Evolutionary conservation across 139 green algal species (phyloP).

Genomic region (Astrephomene gubernaculifera): DNA sequence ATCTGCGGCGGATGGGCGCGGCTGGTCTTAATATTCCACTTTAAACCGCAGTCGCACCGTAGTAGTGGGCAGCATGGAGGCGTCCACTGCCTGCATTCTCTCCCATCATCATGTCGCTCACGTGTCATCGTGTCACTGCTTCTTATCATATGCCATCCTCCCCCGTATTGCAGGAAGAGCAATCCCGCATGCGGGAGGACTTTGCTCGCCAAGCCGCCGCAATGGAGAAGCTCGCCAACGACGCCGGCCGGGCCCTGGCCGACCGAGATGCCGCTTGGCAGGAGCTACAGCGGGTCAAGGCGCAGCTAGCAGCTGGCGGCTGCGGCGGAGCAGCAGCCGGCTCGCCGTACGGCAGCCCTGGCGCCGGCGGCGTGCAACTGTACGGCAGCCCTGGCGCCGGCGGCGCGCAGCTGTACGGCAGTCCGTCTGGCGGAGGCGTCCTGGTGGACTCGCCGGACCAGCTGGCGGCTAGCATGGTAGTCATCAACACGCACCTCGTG

Average conservation of each 20-base stretch:
- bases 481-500: conserved; percentile 40
- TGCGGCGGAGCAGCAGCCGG: not conserved
- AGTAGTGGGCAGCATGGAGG: too few relatives aligned
- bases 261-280: conserved; percentile 34
- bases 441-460: not conserved
- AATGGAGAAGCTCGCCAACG: conserved; percentile 39
- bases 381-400: not conserved
- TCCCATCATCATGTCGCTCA: too few relatives aligned
- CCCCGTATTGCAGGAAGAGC: conserved; percentile 46
- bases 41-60: too few relatives aligned
- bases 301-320: not conserved
- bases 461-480: not conserved
- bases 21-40: too few relatives aligned
- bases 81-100: too few relatives aligned
- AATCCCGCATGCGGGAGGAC: conserved; percentile 47
- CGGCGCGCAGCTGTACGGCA: not conserved
- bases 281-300: conserved; percentile 36
- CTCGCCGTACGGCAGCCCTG: not conserved
- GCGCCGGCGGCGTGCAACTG: not conserved
- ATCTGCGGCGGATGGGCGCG: too few relatives aligned
- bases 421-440: not conserved
- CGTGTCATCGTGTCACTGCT: too few relatives aligned
- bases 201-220: conserved; percentile 34
- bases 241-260: conserved; percentile 19
- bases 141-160: too few relatives aligned